Base-by-base conservation (phyloP, 1,284 basidiomycete genomes). In the Volvariella surrecta region DNA sequence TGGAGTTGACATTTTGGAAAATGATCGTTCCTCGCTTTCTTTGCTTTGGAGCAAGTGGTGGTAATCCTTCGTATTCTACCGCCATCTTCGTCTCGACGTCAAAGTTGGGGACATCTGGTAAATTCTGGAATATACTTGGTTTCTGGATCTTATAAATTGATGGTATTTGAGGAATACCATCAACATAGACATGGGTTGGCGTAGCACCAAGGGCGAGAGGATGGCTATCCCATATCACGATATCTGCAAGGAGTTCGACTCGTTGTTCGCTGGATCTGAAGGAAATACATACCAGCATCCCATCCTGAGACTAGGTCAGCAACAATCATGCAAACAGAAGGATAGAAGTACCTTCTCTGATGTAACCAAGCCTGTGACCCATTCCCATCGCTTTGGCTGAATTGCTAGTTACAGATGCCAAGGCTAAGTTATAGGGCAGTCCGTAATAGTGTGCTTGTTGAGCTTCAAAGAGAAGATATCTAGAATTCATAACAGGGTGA, bases 151-250 rank as follows among this genome's bases (percentile, higher is more conserved):
- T 52, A 52, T 68, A 57, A 0, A 72, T 62, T 1, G 52, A 46
- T 10, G 59, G 48, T 13, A 84, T 54, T 52, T 85, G 82, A 2
- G 73, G 64, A 37, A 83, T 76, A 4, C 82, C 82, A 49, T 85
- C 82, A 31, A 84, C 76, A 57, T 75, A 77, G 9, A 85, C 81
- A 55, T 85, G 80, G 28, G 63, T 75, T 54, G 76, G 91, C 54
- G 74, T 87, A 53, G 68, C 76, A 7, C 82, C 82, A 2, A 92
- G 68, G 0, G 79, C 65, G 20, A 94, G 71, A 0, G 90, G 90
- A 60, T 91, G 89, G 17, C 78, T 82, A 52, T 93, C 88, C 90
- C 91, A 94, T 3, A 94, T 70, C 13, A 92, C 88, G n/a, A 94
- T 52, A 59, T 93, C 86, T 79, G 46, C 19, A 13, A 30, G 22